phyloP scores from a whole-genome alignment of 2,329 filamentous ascomycete genomes.

The Alternaria dauci region DNA sequence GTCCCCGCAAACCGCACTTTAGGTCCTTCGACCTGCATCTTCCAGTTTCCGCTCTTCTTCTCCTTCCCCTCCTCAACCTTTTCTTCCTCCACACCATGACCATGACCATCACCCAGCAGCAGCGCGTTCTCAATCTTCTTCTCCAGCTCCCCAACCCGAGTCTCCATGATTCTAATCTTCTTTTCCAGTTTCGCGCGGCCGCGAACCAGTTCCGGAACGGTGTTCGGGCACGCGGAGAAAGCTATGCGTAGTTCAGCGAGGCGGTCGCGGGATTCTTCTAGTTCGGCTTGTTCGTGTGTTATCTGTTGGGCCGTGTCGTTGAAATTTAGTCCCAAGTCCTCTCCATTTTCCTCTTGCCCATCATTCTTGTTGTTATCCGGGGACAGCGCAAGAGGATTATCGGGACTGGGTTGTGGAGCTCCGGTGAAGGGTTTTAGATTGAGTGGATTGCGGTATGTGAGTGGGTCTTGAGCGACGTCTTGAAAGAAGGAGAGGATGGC shows the following conservation, averaged over 20 bases:
- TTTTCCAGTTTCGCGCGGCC: slow-evolving; percentile 31
- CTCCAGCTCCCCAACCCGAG: slow-evolving; percentile 25
- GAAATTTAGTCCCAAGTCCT: slow-evolving; percentile 1
- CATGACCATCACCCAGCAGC: slow-evolving; percentile 26
- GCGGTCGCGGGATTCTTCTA: slow-evolving; percentile 21
- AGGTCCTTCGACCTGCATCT: slow-evolving; percentile 26
- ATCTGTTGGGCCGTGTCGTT: slow-evolving; percentile 19
- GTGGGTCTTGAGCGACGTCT: slow-evolving; percentile 60
- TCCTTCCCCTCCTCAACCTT: slow-evolving; percentile 16
- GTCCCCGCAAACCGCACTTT: slow-evolving; percentile 42
- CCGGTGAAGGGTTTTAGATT: slow-evolving; percentile 22
- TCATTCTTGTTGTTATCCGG: neutral
- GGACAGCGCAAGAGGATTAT: slow-evolving; percentile 25
- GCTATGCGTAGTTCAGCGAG: slow-evolving; percentile 29
- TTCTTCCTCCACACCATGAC: slow-evolving; percentile 6
- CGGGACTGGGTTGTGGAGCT: slow-evolving; percentile 24
- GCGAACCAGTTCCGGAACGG: slow-evolving; percentile 20
- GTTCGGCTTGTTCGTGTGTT: slow-evolving; percentile 29
- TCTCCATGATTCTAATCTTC: slow-evolving; percentile 29
- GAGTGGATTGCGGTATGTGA: slow-evolving; percentile 45
- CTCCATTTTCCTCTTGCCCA: neutral
- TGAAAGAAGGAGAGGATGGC: slow-evolving; percentile 69
- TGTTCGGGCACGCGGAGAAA: slow-evolving; percentile 28
- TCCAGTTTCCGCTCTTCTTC: slow-evolving; percentile 31
- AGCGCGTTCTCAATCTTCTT: slow-evolving; percentile 7